Base-by-base conservation (phyloP, 306 rosid species). In the Glycine soja region DNA sequence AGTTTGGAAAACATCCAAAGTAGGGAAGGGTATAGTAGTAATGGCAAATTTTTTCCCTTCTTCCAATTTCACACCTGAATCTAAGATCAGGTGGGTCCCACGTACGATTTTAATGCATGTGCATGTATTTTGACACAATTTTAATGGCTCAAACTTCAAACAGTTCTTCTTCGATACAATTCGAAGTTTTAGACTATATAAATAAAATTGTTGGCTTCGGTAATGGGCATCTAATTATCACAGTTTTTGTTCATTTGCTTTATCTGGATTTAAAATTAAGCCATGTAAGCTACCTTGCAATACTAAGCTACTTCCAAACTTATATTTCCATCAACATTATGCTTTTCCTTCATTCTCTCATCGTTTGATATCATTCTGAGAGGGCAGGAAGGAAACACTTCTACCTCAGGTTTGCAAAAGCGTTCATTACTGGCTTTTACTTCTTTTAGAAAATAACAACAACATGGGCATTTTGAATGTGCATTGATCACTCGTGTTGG, bases 171-270 rank as follows among this genome's bases (percentile, higher is more conserved):
- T 42, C 9, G 9, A 42, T 42, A 8, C 30, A 4, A 42, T 42
- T 42, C 46, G 2, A 42, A 42, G 46, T 42, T 42, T 24, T 42
- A 42, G 6, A 54, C 54, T 46, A 11, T 1, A 24, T 53, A 69
- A 32, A 53, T 78, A 18, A 24, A 74, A 74, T 70, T 62, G 51
- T 30, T 79, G 6, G 53, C 81, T 74, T 74, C 74, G 76, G 40
- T 62, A 6, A 75, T 54, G 67, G 24, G 73, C 63, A 64, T 69
- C 81, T 77, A 52, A 52, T 87, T 75, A 79, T 70, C 72, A 1
- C 30, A 24, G 30, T 24, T 63, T 74, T 32, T 74, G n/a, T 69
- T 82, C 80, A 46, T 85, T 68, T 64, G 70, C 70, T 70, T 82
- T 75, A 47, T 65, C 64, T 74, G 40, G 43, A 69, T 78, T 82